phyloP scores from a whole-genome alignment of 352 stramenopile species.

The Phytophthora europaea region DNA sequence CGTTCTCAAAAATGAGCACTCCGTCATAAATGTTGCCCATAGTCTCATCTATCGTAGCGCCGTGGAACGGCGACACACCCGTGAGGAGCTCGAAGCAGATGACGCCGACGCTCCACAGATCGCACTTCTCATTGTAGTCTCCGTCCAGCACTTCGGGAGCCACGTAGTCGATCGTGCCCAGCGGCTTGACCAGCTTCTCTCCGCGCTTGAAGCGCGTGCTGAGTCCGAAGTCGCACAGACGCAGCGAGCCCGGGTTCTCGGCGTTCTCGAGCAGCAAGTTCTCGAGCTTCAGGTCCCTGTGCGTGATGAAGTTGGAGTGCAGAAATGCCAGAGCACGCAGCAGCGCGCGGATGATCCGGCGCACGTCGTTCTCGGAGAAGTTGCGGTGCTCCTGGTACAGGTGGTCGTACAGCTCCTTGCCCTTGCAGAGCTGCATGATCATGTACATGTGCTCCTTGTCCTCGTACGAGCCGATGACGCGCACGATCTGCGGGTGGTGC shows the following conservation, averaged over 20 bases:
- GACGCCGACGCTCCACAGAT: slow-evolving; percentile 84
- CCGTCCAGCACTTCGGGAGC: slow-evolving; percentile 85
- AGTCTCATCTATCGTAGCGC: slow-evolving; percentile 73
- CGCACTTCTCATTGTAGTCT: slow-evolving; percentile 87
- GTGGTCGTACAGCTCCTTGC: slow-evolving; percentile 83
- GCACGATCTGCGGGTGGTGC: slow-evolving; percentile 86
- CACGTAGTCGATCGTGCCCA: slow-evolving; percentile 88
- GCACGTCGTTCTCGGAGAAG: slow-evolving; percentile 78
- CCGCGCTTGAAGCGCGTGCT: slow-evolving; percentile 79
- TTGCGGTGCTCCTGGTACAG: slow-evolving; percentile 72
- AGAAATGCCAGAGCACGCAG: slow-evolving; percentile 74
- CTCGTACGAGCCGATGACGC: slow-evolving; percentile 82
- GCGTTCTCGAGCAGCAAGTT: slow-evolving; percentile 85
- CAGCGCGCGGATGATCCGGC: slow-evolving; percentile 69
- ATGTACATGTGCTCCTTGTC: slow-evolving; percentile 89
- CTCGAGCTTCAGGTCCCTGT: slow-evolving; percentile 86
- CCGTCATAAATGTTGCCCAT: slow-evolving; percentile 89
- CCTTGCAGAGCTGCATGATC: slow-evolving; percentile 89
- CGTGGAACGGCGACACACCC: slow-evolving; percentile 77
- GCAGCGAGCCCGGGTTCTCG: slow-evolving; percentile 66
- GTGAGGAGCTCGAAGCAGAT: slow-evolving; percentile 84
- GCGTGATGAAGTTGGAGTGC: slow-evolving; percentile 86
- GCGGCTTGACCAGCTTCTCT: slow-evolving; percentile 77
- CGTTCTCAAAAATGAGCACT: slow-evolving; percentile 76
- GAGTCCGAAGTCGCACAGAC: slow-evolving; percentile 87